These are phyloP conservation scores for Grigorovia jiainica DNA, from an alignment of 805 yeast genomes.

Conservation along the genomic window DNA sequence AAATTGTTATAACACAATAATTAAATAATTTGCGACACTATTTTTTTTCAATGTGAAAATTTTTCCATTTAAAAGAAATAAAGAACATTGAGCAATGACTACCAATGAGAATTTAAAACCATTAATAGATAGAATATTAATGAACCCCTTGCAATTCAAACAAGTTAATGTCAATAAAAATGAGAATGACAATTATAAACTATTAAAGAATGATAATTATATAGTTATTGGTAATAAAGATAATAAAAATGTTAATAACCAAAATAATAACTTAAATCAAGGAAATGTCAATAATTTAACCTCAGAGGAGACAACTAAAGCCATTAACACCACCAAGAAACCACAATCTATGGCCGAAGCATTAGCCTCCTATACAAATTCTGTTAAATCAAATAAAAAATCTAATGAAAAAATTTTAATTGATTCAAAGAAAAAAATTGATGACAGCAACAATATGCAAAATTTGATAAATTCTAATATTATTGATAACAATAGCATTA, in stretches of 20 bases:
- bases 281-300: no score
- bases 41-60: neutral
- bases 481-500: no score
- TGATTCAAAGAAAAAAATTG: no score
- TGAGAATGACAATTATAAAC: conserved; percentile 1
- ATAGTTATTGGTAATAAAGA: conserved; percentile 30
- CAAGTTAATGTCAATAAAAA: conserved; percentile 3
- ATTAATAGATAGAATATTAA: conserved; percentile 50
- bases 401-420: no score
- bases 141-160: conserved; percentile 55
- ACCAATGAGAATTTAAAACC: conserved; percentile 33
- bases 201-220: conserved; percentile 36
- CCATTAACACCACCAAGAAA: conserved; percentile 50
- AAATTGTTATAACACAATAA: no score
- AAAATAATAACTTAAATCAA: neutral
- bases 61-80: neutral
- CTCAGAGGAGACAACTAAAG: no score
- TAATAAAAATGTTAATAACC: neutral
- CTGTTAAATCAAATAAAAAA: neutral
- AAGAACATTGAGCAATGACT: conserved; percentile 11
- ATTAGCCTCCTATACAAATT: conserved; percentile 31
- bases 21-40: no score
- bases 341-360: conserved; percentile 43
- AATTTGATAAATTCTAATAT: no score
- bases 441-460: no score